Evolutionary conservation across 1,284 basidiomycete species (phyloP), one percentile per base, ranked within the genome.

Genomic region (Apiotrichum mycotoxinovorans): DNA sequence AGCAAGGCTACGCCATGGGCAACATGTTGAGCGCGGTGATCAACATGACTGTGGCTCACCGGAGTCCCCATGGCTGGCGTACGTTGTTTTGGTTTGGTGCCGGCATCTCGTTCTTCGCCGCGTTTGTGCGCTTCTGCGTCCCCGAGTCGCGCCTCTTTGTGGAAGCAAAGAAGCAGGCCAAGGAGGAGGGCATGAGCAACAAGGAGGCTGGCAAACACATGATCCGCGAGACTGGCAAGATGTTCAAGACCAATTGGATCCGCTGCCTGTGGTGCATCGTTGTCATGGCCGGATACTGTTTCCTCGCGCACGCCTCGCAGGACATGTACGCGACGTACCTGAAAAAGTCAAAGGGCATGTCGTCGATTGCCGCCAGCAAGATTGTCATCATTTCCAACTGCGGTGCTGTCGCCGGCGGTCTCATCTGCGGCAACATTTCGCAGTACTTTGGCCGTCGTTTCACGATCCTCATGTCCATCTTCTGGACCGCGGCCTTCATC

Each of bases 361-460:
- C 77, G 1, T 42, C 79, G 0, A 80, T 87, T 64, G 73, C 84
- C 45, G 82, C 93, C 0, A 89, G 88, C 2, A 81, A 89, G 41
- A 89, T 90, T 0, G 96, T 92, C 14, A 98, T 98, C 68, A 91
- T 97, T 65, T 87, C 76, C 33, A 82, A 82, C 48, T 57, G 50
- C 66, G 76, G 90, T 61, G 89, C 88, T 25, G 83, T 91, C 55
- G 79, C 79, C 1, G 93, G 93, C 33, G 91, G 93, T 52, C 78
- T 80, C 0, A 70, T 93, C 50, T 88, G 88, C 11, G 94, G 94
- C 17, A 87, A 80, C 68, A 54, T 83, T 0, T 90, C 87, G 43
- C 95, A 98, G 70, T 87, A 87, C 74, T 80, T 91, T 51, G 95
- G 95, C 5, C 85, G 95, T 54, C 84, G 95, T 23, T 80, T 97